Percentiles rank a stretch among this genome's conserved stretches.
These are phyloP conservation scores for Tuber aestivum DNA, from an alignment of 495 filamentous ascomycete species.

Conservation along the genomic window DNA sequence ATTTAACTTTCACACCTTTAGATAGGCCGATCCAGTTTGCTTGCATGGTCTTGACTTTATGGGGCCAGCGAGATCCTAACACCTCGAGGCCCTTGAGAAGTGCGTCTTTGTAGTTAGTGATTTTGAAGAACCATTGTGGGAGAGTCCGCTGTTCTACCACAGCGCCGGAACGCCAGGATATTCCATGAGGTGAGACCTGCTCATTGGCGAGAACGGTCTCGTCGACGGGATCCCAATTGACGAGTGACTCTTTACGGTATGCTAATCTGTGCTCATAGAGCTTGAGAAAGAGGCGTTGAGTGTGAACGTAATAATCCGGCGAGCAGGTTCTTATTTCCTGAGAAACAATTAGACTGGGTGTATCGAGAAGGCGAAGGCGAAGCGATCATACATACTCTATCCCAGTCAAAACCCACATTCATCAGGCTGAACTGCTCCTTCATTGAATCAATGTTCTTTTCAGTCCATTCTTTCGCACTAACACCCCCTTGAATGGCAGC, in stretches of 20 bases:
- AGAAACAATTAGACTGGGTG: background rate
- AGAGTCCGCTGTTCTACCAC: slow-evolving; percentile 72
- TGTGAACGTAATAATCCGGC: slow-evolving; percentile 81
- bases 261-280: slow-evolving; percentile 66
- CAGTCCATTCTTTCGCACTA: slow-evolving; percentile 72
- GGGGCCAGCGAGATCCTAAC: slow-evolving; percentile 65
- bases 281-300: slow-evolving; percentile 73
- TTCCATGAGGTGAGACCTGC: slow-evolving; percentile 76
- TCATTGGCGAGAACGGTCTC: slow-evolving; percentile 87
- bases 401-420: slow-evolving; percentile 77
- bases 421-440: slow-evolving; percentile 71
- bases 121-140: slow-evolving; percentile 86
- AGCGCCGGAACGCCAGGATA: slow-evolving; percentile 81
- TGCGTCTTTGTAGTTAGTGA: slow-evolving; percentile 69
- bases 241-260: slow-evolving; percentile 70
- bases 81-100: slow-evolving; percentile 66
- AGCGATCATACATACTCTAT: slow-evolving; percentile 54
- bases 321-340: slow-evolving; percentile 80
- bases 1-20: slow-evolving; percentile 63
- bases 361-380: slow-evolving; percentile 11
- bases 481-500: slow-evolving; percentile 83
- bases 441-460: slow-evolving; percentile 72
- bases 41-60: slow-evolving; percentile 75
- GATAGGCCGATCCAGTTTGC: slow-evolving; percentile 84
- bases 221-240: slow-evolving; percentile 88